Conservation (phyloP, 179 eudicot genomes). For the Silene noctiflora region DNA sequence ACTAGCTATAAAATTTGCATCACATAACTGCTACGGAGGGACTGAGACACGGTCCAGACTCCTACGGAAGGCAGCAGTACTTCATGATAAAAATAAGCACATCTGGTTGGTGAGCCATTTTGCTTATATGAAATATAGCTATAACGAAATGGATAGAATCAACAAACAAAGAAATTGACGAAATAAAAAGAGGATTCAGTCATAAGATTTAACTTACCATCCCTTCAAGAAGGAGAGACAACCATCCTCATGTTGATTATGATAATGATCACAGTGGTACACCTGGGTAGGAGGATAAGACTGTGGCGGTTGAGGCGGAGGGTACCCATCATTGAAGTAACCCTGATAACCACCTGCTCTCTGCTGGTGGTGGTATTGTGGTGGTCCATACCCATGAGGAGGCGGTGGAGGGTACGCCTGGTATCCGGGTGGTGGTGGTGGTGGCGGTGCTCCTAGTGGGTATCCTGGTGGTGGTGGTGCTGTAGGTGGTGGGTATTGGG, state of each 20-base stretch:
- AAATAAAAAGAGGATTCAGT: neutral
- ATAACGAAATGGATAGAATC: too few species aligned
- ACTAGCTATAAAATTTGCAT: too few species aligned
- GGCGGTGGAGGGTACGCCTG: conserved; percentile 38
- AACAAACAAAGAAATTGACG: neutral
- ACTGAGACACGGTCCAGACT: too few species aligned
- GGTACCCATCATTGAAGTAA: conserved; percentile 58
- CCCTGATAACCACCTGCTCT: conserved; percentile 54
- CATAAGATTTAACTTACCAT: conserved; percentile 37
- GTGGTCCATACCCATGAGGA: conserved; percentile 26
- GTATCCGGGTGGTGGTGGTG: conserved; percentile 41
- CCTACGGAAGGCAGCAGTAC: too few species aligned
- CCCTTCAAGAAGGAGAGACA: conserved; percentile 56
- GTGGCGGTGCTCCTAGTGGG: conserved; percentile 24
- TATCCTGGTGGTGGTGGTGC: conserved; percentile 53
- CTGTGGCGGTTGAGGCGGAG: conserved; percentile 44
- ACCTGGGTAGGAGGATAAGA: conserved; percentile 42
- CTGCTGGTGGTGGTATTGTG: conserved; percentile 16
- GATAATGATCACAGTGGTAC: conserved; percentile 50
- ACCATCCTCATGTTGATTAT: conserved; percentile 26
- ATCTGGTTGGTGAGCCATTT: too few species aligned
- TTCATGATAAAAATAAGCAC: too few species aligned
- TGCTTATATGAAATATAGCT: too few species aligned
- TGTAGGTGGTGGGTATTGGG: conserved; percentile 48
- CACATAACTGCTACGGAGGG: too few species aligned